phyloP scores from a whole-genome alignment of 2,329 filamentous ascomycete genomes.

The Penicillium sp. region DNA sequence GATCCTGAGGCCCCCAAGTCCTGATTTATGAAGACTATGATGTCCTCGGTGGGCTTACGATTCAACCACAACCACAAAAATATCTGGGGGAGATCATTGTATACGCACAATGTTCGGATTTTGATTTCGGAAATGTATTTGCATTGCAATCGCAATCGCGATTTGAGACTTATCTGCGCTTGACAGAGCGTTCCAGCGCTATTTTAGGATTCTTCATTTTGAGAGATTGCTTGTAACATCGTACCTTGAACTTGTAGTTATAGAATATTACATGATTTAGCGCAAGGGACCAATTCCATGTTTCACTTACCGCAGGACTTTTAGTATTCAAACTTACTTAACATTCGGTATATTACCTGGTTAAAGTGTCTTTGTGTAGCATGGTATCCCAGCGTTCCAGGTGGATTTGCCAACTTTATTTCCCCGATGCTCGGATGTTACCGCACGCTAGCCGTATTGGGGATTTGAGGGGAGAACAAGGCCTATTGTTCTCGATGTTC shows the following conservation, averaged over 20 bases:
- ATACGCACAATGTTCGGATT: not conserved
- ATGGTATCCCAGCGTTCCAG: no score
- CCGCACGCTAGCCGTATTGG: no score
- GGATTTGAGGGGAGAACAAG: no score
- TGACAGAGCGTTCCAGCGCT: not conserved
- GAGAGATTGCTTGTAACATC: not conserved
- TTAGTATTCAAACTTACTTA: no score
- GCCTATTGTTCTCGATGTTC: no score
- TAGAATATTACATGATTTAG: not conserved
- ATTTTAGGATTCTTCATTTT: not conserved
- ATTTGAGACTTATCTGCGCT: not conserved
- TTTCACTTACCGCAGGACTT: no score
- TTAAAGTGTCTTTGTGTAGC: no score
- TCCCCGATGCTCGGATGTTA: no score
- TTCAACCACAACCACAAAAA: not conserved
- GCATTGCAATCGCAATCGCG: not conserved
- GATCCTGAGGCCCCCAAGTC: conserved; percentile 43
- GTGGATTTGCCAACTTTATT: no score
- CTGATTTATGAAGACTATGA: not conserved
- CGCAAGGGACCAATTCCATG: no score
- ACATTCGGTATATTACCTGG: no score
- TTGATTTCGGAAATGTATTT: not conserved
- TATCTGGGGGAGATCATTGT: not conserved
- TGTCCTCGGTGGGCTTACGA: not conserved
- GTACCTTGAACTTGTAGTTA: not conserved